Base-by-base conservation (phyloP, 495 filamentous ascomycete genomes). In the Penicillium manginii region DNA sequence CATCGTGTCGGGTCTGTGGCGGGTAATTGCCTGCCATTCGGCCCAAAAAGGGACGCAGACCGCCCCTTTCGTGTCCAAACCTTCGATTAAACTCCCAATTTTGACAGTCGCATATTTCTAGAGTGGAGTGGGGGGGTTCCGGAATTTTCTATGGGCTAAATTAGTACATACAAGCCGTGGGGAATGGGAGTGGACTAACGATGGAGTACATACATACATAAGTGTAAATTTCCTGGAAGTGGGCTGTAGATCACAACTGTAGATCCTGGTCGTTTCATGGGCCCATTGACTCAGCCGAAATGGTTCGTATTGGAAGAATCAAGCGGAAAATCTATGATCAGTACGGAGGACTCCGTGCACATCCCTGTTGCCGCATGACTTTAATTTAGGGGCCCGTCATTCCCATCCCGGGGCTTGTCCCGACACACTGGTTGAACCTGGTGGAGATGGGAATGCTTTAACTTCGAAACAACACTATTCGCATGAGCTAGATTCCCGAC, bases 1-100 rank as follows among this genome's bases (percentile, higher is more conserved):
- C 55, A 40, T 19, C 9, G 29, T 32, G 15, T 29, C 50, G 55
- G 55, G 55, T 58, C 39, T 9, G 55, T 52, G 26, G 55, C 26
- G 49, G 49, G 26, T 37, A 9, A 23, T 12, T 9, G 23, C 31
- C 29, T 48, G 40, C 40, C 40, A 17, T 18, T 43, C 40, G 40
- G 19, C 12, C 35, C 17, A 12, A 26, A 40, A 35, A 12, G 22
- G 48, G 23, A 58, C 35, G 31, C 55, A 52, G 55, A 52, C 55
- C 55, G 49, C 55, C 39, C 19, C 42, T 58, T 58, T 23, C 18
- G 7, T 10, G 0, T 15, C 2, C 2, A 18, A 42, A 15, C 19
- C 11, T 31, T 42, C 10, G 2, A 8, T 12, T 14, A 47, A n/a
- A 17, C 15, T 17, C 40, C 17, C 40, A n/a, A 43, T 17, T n/a